Evolutionary conservation across 768 basidiomycete species (phyloP).

Genomic region (Cantharellus anzutake): DNA sequence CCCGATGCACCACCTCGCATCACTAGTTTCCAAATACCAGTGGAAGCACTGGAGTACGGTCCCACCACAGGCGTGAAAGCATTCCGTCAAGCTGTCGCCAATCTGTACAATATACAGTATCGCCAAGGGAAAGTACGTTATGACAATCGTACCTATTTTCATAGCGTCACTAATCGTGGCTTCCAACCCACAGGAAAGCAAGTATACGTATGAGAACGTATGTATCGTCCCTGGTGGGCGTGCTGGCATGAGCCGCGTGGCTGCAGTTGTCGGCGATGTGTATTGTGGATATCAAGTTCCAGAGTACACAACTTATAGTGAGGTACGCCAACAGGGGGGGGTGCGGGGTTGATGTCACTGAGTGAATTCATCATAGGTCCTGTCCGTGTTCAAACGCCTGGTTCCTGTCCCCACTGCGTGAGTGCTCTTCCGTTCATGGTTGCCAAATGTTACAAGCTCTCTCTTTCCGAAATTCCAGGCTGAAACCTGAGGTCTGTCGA

Average conservation of each 20-base stretch:
- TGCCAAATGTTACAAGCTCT: not conserved
- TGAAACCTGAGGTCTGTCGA: constrained; percentile 25
- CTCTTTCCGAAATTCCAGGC: constrained; percentile 12
- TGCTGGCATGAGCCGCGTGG: constrained; percentile 74
- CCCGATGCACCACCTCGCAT: constrained; percentile 55
- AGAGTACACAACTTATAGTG: constrained; percentile 44
- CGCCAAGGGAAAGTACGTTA: constrained; percentile 38
- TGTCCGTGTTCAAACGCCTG: constrained; percentile 59
- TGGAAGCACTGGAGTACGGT: constrained; percentile 70
- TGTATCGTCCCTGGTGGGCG: constrained; percentile 92
- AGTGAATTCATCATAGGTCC: constrained; percentile 10
- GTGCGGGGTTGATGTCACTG: not conserved
- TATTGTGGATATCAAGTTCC: constrained; percentile 77
- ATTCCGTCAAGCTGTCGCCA: constrained; percentile 76
- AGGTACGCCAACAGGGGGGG: not conserved
- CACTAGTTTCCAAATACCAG: constrained; percentile 39
- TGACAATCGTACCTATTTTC: no score
- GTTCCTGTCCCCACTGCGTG: constrained; percentile 82
- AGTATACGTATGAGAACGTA: constrained; percentile 79
- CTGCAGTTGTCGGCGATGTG: constrained; percentile 81
- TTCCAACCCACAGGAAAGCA: constrained; percentile 22
- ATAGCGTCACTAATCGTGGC: no score
- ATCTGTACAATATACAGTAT: constrained; percentile 77
- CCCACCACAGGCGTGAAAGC: constrained; percentile 77
- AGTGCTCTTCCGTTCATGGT: constrained; percentile 15